Percentiles rank a stretch among this genome's conserved stretches.
Conservation (phyloP, 495 filamentous ascomycete species). For the Aspergillus cavernicola region DNA sequence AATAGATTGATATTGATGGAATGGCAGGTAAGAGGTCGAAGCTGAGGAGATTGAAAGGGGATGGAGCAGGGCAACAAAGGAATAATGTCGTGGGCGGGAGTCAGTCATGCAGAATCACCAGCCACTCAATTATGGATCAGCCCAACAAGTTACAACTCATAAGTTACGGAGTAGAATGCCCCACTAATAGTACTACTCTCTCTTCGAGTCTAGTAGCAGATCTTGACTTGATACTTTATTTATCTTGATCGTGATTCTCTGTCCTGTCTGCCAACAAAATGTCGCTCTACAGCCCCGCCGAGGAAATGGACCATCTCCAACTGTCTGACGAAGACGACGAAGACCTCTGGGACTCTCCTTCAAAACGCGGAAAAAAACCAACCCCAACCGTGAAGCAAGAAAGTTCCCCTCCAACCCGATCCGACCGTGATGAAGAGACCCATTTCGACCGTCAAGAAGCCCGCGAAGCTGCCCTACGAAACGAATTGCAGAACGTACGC, state of each 20-base stretch:
- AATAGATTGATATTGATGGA: not conserved
- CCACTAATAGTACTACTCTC: no score
- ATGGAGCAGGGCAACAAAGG: conserved; percentile 7
- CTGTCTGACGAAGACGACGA: conserved; percentile 64
- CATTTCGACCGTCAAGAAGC: conserved; percentile 64
- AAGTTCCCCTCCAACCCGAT: conserved; percentile 36
- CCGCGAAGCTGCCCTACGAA: conserved; percentile 67
- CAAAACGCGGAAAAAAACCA: conserved; percentile 36
- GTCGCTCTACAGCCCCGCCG: conserved; percentile 36
- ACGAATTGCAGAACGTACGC: conserved; percentile 76
- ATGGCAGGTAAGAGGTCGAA: conserved; percentile 2
- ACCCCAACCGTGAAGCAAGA: conserved; percentile 22
- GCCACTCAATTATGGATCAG: conserved; percentile 20
- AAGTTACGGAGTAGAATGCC: not conserved
- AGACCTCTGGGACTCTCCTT: conserved; percentile 71
- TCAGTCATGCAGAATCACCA: conserved; percentile 5
- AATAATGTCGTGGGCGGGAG: not conserved
- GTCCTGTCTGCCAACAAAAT: conserved; percentile 13
- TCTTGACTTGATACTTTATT: no score
- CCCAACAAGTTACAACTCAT: not conserved
- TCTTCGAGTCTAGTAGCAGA: not conserved
- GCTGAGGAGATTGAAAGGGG: not conserved
- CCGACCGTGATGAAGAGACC: conserved; percentile 46
- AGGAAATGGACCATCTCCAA: conserved; percentile 48
- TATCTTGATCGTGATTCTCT: no score